Evolutionary conservation across 306 rosid genomes (phyloP), one percentile per base, ranked within the genome.

Genomic region (Rubus parviflorus): DNA sequence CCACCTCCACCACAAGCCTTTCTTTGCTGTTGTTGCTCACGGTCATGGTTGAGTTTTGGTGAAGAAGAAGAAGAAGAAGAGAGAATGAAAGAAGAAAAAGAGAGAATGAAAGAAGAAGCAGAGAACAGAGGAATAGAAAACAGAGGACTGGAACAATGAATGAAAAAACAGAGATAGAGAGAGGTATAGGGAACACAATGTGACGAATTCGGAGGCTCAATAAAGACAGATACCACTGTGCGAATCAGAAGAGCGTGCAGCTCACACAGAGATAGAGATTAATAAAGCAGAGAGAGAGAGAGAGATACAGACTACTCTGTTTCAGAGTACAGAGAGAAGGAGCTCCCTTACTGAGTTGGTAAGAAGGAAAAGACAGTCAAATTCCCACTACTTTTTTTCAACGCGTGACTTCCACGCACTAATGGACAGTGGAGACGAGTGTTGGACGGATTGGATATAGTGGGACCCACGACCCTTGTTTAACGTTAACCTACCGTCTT

Each of bases 1-100:
- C 35, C 14, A 87, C 82, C 71, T 87, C 90, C 11, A 89, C 93
- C 2, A 89, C 93, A 0, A 89, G 90, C 75, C 87, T 78, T 60
- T 83, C 86, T 72, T 75, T 86, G 72, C 80, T 30, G 67, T 30
- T 9, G 75, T 9, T n/a, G 47, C 6, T n/a, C 22, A 73, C 40
- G 1, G 56, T 61, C 88, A 84, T 84, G 86, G 80, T 25, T 70
- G 15, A 3, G 43, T 4, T 72, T 30, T 23, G 19, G 17, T 46
- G 42, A 1, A 37, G 10, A 37, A 58, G 15, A 15, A 66, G 16
- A 38, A 8, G 60, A 8, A 3, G 13, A 43, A 41, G 47, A 74
- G 54, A 40, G 22, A 45, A 68, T 42, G 8, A 42, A 9, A 52
- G 64, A 22, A 12, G 47, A 74, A 58, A 52, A 7, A 58, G 35